Conservation (phyloP, 2,329 filamentous ascomycete species). For the Capronia coronata region DNA sequence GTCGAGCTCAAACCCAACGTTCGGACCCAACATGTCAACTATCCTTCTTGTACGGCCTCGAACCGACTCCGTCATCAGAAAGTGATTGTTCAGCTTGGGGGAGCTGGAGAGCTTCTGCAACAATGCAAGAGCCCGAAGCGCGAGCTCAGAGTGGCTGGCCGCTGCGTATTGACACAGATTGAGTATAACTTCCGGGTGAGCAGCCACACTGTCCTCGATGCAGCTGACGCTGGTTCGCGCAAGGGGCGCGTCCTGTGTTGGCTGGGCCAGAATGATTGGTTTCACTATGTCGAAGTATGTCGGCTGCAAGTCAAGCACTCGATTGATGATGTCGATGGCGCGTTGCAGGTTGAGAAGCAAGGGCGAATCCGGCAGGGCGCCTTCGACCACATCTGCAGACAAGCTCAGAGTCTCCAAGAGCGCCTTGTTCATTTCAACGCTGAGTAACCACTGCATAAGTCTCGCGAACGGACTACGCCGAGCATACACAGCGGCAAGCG, state of each 20-base stretch:
- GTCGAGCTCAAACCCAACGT: slow-evolving; percentile 65
- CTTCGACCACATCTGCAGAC: slow-evolving; percentile 64
- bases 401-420: slow-evolving; percentile 76
- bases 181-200: slow-evolving; percentile 69
- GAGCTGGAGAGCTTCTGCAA: slow-evolving; percentile 83
- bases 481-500: slow-evolving; percentile 59
- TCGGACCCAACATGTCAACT: slow-evolving; percentile 77
- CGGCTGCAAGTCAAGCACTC: slow-evolving; percentile 77
- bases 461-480: slow-evolving; percentile 85
- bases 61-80: slow-evolving; percentile 14
- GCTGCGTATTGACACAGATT: slow-evolving; percentile 82
- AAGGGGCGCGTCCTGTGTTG: slow-evolving; percentile 5
- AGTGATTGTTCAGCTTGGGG: slow-evolving; percentile 55
- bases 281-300: slow-evolving; percentile 87
- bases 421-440: slow-evolving; percentile 74
- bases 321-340: slow-evolving; percentile 75
- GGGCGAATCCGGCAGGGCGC: slow-evolving; percentile 68
- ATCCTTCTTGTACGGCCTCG: slow-evolving; percentile 39
- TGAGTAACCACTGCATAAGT: slow-evolving; percentile 98
- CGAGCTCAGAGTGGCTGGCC: slow-evolving; percentile 72
- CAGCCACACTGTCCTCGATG: slow-evolving; percentile 85
- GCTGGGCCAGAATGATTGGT: slow-evolving; percentile 53
- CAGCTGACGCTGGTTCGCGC: slow-evolving; percentile 45
- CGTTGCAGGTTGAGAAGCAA: slow-evolving; percentile 71
- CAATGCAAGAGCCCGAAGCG: slow-evolving; percentile 71